These are phyloP conservation scores for Porphyridium purpureum DNA, from an alignment of 23 red algal species.

Conservation along the genomic window DNA sequence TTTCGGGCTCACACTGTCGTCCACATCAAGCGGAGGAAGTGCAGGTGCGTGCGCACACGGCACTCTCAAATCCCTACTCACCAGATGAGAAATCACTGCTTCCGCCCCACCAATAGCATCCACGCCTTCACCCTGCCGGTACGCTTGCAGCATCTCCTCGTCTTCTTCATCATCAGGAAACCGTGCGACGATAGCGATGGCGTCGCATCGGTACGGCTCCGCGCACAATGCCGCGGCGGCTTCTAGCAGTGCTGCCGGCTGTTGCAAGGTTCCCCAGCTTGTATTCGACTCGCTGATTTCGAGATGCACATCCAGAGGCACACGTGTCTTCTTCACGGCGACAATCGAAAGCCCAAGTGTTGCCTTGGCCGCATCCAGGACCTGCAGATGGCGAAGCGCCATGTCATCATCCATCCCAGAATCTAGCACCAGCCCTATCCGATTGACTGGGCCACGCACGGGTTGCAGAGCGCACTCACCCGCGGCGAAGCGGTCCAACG, in stretches of 20 bases:
- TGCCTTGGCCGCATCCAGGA: conserved; percentile 62
- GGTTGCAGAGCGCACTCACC: conserved; percentile 35
- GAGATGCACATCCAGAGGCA: conserved; percentile 25
- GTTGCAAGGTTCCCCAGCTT: conserved; percentile 36
- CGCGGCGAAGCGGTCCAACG: conserved; percentile 66
- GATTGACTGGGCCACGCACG: conserved; percentile 14
- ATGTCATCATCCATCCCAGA: conserved; percentile 22
- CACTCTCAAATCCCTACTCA: conserved; percentile 36
- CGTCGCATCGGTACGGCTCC: conserved; percentile 25
- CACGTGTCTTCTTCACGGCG: conserved; percentile 16
- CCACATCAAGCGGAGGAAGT: conserved; percentile 28
- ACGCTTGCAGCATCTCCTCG: conserved; percentile 12
- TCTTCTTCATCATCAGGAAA: conserved; percentile 93
- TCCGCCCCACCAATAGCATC: conserved; percentile 90
- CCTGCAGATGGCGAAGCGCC: conserved; percentile 66
- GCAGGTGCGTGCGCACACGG: conserved; percentile 92
- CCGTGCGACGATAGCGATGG: conserved; percentile 56
- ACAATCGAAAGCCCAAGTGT: conserved; percentile 60
- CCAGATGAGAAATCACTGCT: conserved; percentile 74
- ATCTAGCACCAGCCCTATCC: conserved; percentile 71
- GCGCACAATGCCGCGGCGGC: conserved; percentile 25
- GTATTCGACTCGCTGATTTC: conserved; percentile 1
- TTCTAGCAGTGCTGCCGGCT: conserved; percentile 26
- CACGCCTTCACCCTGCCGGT: conserved; percentile 69
- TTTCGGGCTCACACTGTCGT: conserved; percentile 46